Evolutionary conservation across 73 alveolate genomes (phyloP).

Genomic region (Stentor roeselii): DNA sequence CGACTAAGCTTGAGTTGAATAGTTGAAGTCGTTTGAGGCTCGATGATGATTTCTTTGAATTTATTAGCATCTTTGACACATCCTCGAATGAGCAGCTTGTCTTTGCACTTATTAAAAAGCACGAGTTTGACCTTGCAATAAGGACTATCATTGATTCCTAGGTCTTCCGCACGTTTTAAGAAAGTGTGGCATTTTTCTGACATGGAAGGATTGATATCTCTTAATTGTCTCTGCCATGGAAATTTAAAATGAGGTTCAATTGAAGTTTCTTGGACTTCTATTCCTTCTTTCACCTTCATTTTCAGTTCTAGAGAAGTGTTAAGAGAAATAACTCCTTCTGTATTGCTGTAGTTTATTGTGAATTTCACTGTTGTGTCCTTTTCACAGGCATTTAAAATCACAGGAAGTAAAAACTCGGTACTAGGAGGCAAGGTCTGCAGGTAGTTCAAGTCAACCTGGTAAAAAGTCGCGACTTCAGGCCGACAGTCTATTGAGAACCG

Average conservation of each 20-base stretch:
- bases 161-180: not conserved
- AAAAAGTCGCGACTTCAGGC: slow-evolving; percentile 24
- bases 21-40: not conserved
- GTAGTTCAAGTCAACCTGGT: not conserved
- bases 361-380: not conserved
- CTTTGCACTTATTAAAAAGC: not conserved
- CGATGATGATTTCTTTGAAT: not conserved
- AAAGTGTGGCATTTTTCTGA: slow-evolving; percentile 15
- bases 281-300: not conserved
- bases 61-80: not conserved
- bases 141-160: not conserved
- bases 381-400: not conserved
- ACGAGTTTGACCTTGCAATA: not conserved
- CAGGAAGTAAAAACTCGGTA: not conserved
- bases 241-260: slow-evolving; percentile 12
- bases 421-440: not conserved
- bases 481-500: not conserved
- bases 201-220: slow-evolving; percentile 14
- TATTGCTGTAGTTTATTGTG: not conserved
- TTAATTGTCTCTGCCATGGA: not conserved
- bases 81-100: not conserved
- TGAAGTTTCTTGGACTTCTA: slow-evolving; percentile 1
- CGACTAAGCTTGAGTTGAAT: not conserved
- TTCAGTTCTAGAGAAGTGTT: not conserved
- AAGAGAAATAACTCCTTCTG: slow-evolving; percentile 3